Evolutionary conservation across 208 protist species (phyloP), one percentile per base, ranked within the genome.

Genomic region (Leptomonas pyrrhocoris): DNA sequence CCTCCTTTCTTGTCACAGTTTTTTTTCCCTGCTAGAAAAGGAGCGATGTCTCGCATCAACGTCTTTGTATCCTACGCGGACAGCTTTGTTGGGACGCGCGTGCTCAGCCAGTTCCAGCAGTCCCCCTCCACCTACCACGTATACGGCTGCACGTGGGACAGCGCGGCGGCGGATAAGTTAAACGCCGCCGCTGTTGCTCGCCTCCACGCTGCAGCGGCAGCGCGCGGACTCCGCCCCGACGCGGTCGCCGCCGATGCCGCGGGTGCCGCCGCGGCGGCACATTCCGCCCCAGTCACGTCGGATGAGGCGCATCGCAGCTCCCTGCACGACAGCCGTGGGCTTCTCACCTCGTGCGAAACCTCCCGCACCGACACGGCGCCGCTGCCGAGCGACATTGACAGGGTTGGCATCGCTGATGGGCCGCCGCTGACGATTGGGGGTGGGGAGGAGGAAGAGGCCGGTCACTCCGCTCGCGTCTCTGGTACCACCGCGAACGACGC

Each of bases 11-110:
- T n/a, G n/a, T n/a, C n/a, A n/a, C n/a, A n/a, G n/a, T n/a, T n/a
- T n/a, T n/a, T n/a, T n/a, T n/a, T n/a, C n/a, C n/a, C n/a, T n/a
- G n/a, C n/a, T n/a, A 63, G 13, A 23, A 49, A 34, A 51, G 50
- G 8, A 36, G 21, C 6, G 23, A 66, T 66, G 65, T 45, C 73
- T 28, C 76, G 48, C 38, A 77, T 83, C 30, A 71, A 76, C 49
- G 86, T 96, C 0, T 89, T 93, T 38, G 36, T 96, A 5, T 80
- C 89, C 21, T 96, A 96, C 67, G 88, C 68, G 16, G 92, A 96
- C 82, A 86, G 79, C 43, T 96, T 91, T 53, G 77, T 96, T 45
- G 92, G 92, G 19, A 67, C 68, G 58, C 83, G 83, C 11, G 43
- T 94, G 34, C 71, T 86, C 36, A 21, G 54, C 13, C 85, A 93